A percentile compares a stretch with the other conserved stretches of the same genome.
Conservation (phyloP, 768 basidiomycete species). For the Saitozyma sp. region DNA sequence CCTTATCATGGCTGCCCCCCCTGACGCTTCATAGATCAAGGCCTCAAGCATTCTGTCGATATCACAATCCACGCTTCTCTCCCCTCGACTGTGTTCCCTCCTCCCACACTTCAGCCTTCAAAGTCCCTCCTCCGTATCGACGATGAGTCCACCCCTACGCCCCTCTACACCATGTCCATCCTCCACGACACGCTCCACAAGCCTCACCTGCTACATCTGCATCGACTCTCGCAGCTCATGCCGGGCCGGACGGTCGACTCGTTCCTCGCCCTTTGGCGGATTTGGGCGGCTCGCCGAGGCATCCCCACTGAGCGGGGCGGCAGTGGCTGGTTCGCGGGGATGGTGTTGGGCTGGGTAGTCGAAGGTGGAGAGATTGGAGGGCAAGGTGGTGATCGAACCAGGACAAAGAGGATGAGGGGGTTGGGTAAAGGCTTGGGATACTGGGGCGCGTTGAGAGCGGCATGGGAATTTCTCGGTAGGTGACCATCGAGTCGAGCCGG, state of each 20-base stretch:
- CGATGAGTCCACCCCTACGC: constrained; percentile 58
- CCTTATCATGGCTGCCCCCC: not conserved
- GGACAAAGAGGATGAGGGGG: constrained; percentile 57
- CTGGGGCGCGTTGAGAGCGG: constrained; percentile 85
- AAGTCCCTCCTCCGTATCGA: constrained; percentile 65
- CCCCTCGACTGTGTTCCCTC: constrained; percentile 60
- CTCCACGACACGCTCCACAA: constrained; percentile 56
- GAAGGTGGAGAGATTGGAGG: constrained; percentile 65
- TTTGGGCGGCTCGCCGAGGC: constrained; percentile 89
- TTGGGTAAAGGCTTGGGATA: constrained; percentile 81
- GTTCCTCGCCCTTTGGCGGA: constrained; percentile 72
- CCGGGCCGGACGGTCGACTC: constrained; percentile 65
- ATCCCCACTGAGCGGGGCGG: constrained; percentile 30
- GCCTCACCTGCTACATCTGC: constrained; percentile 60
- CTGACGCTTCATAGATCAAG: constrained; percentile 28
- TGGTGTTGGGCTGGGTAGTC: constrained; percentile 53
- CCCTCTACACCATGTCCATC: constrained; percentile 75
- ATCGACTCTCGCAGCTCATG: constrained; percentile 60
- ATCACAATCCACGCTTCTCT: constrained; percentile 74
- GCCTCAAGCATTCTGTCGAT: constrained; percentile 63
- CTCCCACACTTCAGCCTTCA: constrained; percentile 63
- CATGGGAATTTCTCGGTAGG: constrained; percentile 78
- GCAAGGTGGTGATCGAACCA: constrained; percentile 37
- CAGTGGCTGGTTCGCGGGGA: constrained; percentile 62
- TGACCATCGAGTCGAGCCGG: not conserved